These are phyloP conservation scores for Kwoniella europaea DNA, from an alignment of 768 basidiomycete genomes.

Conservation along the genomic window DNA sequence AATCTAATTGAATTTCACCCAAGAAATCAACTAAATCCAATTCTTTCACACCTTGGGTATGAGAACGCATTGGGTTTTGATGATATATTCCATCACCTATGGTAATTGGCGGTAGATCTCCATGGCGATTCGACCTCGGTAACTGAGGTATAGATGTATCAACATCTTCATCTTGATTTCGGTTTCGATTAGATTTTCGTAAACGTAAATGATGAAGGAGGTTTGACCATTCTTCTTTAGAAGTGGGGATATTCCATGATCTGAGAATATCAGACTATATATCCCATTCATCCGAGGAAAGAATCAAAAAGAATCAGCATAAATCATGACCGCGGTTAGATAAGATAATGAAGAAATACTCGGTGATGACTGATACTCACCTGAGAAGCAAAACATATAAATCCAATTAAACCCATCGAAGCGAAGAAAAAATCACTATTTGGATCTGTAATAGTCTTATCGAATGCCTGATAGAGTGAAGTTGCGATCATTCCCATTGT, in stretches of 20 bases:
- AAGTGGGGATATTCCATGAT: conserved; percentile 18
- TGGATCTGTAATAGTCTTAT: conserved; percentile 18
- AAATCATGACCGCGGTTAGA: too few species aligned
- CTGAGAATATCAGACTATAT: conserved; percentile 14
- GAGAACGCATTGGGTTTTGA: too few species aligned
- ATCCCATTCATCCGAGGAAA: too few species aligned
- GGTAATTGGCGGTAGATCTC: background rate
- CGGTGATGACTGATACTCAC: too few species aligned
- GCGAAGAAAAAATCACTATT: conserved; percentile 17
- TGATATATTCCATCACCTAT: too few species aligned
- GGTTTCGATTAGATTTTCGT: too few species aligned
- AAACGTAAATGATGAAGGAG: background rate
- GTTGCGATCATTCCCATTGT: conserved; percentile 21
- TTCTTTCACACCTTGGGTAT: background rate
- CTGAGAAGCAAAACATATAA: conserved; percentile 21
- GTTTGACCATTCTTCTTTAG: background rate
- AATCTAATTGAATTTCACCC: background rate
- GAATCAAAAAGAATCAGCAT: too few species aligned
- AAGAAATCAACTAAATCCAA: conserved; percentile 13
- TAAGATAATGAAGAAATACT: too few species aligned
- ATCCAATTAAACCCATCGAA: conserved; percentile 14
- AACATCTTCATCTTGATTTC: too few species aligned
- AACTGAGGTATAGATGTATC: background rate
- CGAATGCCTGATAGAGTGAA: conserved; percentile 23
- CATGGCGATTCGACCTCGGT: background rate